A percentile compares a stretch with the other conserved stretches of the same genome.
phyloP scores from a whole-genome alignment of 805 yeast species.

The Kurtzmaniella fragi region DNA sequence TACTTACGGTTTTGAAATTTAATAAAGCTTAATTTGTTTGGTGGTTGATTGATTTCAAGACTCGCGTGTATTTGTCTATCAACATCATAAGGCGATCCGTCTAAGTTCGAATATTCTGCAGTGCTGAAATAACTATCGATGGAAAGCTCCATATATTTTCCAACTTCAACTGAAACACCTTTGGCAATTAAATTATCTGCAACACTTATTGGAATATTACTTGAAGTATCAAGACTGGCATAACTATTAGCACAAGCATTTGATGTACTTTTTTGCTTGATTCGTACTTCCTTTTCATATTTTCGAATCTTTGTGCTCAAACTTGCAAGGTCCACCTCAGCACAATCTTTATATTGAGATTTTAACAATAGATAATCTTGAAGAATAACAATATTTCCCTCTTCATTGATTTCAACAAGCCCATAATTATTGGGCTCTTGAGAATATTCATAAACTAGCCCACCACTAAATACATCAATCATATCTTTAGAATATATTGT shows the following conservation, averaged over 20 bases:
- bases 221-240: constrained; percentile 32
- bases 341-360: constrained; percentile 37
- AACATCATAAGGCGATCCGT: too few relatives aligned
- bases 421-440: constrained; percentile 82
- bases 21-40: too few relatives aligned
- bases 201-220: constrained; percentile 40
- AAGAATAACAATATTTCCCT: constrained; percentile 39
- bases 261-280: constrained; percentile 12
- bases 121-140: too few relatives aligned
- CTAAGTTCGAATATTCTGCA: too few relatives aligned
- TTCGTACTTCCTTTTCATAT: constrained; percentile 18
- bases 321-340: constrained; percentile 17
- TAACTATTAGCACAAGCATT: constrained; percentile 27
- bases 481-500: constrained; percentile 66
- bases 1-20: too few relatives aligned
- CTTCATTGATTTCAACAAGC: constrained; percentile 45
- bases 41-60: too few relatives aligned
- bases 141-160: constrained; percentile 44
- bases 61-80: too few relatives aligned
- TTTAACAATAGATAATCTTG: constrained; percentile 41
- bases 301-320: constrained; percentile 19
- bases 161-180: constrained; percentile 47
- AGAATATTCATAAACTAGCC: constrained; percentile 74
- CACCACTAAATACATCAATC: constrained; percentile 80
- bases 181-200: constrained; percentile 40